Evolutionary conservation across 495 filamentous ascomycete genomes (phyloP).

Genomic region (Delitschia confertaspora): DNA sequence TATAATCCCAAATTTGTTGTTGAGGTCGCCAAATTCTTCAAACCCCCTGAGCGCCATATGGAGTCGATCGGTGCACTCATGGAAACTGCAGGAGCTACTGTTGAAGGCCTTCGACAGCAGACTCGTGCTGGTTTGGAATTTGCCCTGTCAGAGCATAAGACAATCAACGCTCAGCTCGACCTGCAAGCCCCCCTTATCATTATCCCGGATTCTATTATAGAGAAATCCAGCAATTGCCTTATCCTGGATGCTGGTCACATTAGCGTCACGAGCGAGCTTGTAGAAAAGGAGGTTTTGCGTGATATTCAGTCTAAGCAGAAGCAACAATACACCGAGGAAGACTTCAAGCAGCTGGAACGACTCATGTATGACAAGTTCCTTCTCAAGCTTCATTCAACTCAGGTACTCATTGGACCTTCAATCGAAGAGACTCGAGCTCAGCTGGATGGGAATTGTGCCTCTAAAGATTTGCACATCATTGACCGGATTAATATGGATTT

Average conservation of each 20-base stretch:
- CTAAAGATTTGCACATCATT: slow-evolving; percentile 76
- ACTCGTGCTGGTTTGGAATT: slow-evolving; percentile 93
- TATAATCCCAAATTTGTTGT: slow-evolving; percentile 92
- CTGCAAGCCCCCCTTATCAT: slow-evolving; percentile 94
- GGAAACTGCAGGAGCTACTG: slow-evolving; percentile 89
- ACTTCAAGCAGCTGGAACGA: slow-evolving; percentile 75
- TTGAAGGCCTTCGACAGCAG: slow-evolving; percentile 88
- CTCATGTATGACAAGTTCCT: slow-evolving; percentile 95
- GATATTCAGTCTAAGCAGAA: slow-evolving; percentile 87
- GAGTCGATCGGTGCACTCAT: slow-evolving; percentile 91
- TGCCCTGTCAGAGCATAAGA: slow-evolving; percentile 94
- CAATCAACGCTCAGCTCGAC: slow-evolving; percentile 90
- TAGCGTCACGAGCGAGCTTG: slow-evolving; percentile 84
- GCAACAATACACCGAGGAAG: slow-evolving; percentile 77
- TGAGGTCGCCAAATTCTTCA: slow-evolving; percentile 86
- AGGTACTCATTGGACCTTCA: slow-evolving; percentile 90
- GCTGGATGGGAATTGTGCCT: slow-evolving; percentile 57
- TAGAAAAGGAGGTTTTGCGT: slow-evolving; percentile 77
- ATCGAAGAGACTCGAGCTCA: slow-evolving; percentile 85
- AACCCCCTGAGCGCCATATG: slow-evolving; percentile 93
- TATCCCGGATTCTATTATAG: slow-evolving; percentile 82
- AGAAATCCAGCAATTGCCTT: slow-evolving; percentile 69
- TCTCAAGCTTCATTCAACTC: slow-evolving; percentile 84
- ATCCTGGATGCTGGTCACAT: slow-evolving; percentile 95
- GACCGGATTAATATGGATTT: slow-evolving; percentile 97